These are phyloP conservation scores for Juglanconis juglandina DNA, from an alignment of 2,329 filamentous ascomycete genomes.

Conservation along the genomic window DNA sequence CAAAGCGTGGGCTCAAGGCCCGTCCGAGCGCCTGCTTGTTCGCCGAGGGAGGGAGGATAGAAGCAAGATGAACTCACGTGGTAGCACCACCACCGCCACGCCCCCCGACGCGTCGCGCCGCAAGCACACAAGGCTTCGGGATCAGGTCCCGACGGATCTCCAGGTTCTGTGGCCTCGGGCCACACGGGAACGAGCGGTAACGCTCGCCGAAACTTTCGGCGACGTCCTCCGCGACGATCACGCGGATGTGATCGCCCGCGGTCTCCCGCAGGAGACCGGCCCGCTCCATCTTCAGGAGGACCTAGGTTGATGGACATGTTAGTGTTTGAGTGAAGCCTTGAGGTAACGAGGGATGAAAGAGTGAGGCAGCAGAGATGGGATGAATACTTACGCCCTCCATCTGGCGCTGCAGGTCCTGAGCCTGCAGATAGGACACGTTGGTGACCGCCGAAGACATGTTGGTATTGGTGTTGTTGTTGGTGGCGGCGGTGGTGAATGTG, in stretches of 20 bases:
- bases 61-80: too few species aligned
- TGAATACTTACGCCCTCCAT: slow-evolving; percentile 5
- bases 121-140: neutral
- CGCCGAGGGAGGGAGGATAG: too few species aligned
- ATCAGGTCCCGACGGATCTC: slow-evolving; percentile 8
- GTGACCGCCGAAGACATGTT: neutral
- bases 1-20: too few species aligned
- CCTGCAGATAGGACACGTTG: neutral
- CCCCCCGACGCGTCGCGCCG: too few species aligned
- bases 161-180: neutral
- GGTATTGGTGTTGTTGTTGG: neutral
- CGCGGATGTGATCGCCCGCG: slow-evolving; percentile 11
- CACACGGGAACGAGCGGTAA: slow-evolving; percentile 5
- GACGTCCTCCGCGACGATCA: slow-evolving; percentile 13
- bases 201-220: slow-evolving; percentile 6
- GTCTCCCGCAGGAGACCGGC: neutral
- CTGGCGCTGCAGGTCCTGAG: neutral
- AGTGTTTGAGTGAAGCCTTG: neutral
- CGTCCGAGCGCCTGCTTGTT: too few species aligned
- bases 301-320: neutral
- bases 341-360: too few species aligned
- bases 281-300: slow-evolving; percentile 8
- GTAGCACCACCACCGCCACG: too few species aligned
- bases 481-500: neutral
- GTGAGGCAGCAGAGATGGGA: neutral